These are phyloP conservation scores for Trypethelium eluteriae DNA, from an alignment of 495 filamentous ascomycete species.

Conservation along the genomic window DNA sequence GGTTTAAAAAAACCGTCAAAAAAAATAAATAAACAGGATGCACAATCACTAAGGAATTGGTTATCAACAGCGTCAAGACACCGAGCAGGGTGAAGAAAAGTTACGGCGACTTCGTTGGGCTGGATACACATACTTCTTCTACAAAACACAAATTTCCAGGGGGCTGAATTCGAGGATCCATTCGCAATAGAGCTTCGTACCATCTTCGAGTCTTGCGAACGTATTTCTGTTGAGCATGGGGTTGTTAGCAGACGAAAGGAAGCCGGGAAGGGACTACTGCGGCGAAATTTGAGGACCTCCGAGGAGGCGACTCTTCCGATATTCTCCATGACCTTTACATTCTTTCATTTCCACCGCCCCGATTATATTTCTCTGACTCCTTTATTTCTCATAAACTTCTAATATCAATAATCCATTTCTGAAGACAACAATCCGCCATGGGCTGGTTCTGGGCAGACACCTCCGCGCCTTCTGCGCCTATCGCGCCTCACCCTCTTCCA, in stretches of 20 bases:
- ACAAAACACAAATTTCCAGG: too few relatives aligned
- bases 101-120: too few relatives aligned
- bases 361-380: not conserved
- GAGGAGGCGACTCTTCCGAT: not conserved
- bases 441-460: slow-evolving; percentile 98
- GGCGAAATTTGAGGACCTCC: slow-evolving; percentile 1
- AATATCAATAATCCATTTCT: not conserved
- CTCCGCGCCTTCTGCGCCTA: slow-evolving; percentile 36
- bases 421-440: slow-evolving; percentile 46
- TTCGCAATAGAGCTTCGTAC: too few relatives aligned
- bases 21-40: not conserved
- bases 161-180: too few relatives aligned
- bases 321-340: not conserved
- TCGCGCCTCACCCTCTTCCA: slow-evolving; percentile 41
- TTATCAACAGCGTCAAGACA: too few relatives aligned
- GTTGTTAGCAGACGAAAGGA: not conserved
- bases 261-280: not conserved
- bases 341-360: not conserved
- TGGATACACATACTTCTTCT: too few relatives aligned
- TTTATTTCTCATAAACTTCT: not conserved
- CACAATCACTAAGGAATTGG: too few relatives aligned
- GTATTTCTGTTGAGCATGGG: not conserved
- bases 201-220: not conserved
- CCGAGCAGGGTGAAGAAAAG: too few relatives aligned
- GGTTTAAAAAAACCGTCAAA: not conserved